These are phyloP conservation scores for Pezicula radicicola DNA, from an alignment of 2,329 filamentous ascomycete species.

Conservation along the genomic window DNA sequence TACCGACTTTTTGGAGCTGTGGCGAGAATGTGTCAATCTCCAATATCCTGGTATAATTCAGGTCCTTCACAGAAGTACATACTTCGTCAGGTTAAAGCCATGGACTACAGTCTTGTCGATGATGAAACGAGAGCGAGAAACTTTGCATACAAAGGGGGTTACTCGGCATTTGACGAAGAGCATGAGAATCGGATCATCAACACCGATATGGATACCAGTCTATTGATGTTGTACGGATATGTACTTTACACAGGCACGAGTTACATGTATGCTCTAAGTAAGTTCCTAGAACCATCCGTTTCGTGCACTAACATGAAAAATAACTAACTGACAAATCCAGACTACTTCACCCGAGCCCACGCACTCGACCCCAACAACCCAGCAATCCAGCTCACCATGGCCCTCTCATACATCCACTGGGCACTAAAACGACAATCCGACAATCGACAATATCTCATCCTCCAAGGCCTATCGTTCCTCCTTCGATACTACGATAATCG, in stretches of 20 bases:
- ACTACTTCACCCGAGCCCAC: slow-evolving; percentile 80
- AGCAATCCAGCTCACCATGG: slow-evolving; percentile 77
- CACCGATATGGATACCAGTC: slow-evolving; percentile 63
- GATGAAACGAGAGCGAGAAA: slow-evolving; percentile 43
- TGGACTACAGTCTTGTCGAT: slow-evolving; percentile 67
- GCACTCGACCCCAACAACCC: slow-evolving; percentile 74
- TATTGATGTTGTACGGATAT: slow-evolving; percentile 87
- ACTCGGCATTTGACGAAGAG: slow-evolving; percentile 30
- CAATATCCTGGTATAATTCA: slow-evolving; percentile 72
- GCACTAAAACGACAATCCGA: slow-evolving; percentile 85
- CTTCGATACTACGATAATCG: slow-evolving; percentile 68
- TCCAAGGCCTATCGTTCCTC: slow-evolving; percentile 82
- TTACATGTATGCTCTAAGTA: slow-evolving; percentile 78
- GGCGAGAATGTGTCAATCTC: slow-evolving; percentile 72
- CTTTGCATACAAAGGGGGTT: slow-evolving; percentile 38
- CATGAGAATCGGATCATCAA: slow-evolving; percentile 27
- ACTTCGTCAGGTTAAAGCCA: slow-evolving; percentile 83
- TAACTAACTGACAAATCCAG: slow-evolving; percentile 30
- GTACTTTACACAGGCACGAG: slow-evolving; percentile 81
- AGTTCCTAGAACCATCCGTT: slow-evolving; percentile 16
- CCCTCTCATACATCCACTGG: slow-evolving; percentile 82
- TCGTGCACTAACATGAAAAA: background rate
- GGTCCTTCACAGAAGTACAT: slow-evolving; percentile 88
- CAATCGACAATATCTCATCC: slow-evolving; percentile 83
- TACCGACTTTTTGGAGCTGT: slow-evolving; percentile 80